Base-by-base conservation (phyloP, 306 rosid genomes). In the Hippophae gyantsensis region DNA sequence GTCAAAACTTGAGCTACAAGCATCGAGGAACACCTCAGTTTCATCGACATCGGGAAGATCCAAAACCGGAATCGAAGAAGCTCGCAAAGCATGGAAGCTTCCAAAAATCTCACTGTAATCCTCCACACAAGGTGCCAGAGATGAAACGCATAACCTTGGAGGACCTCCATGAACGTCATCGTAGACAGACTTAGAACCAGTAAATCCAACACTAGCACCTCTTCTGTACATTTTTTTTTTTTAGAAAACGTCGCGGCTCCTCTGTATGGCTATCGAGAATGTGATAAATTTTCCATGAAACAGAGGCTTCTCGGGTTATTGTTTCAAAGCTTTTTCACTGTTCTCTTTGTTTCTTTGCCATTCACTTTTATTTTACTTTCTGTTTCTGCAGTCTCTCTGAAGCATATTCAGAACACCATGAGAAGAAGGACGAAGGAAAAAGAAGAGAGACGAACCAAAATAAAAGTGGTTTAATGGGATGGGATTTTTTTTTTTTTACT, bases 31-130 rank as follows among this genome's bases (percentile, higher is more conserved):
- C 7, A 76, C 84, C 62, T 85, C 90, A 57, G 65, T 65, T 41
- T 72, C 85, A 46, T 90, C 87, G 56, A 76, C 80, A 59, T 69
- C 70, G 23, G 97, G 96, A 76, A 90, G 87, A 74, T 90, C 92
- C 68, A 90, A 64, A 23, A 82, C 85, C 66, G 97, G 97, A 67
- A 90, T 90, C 71, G 94, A 81, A 14, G 95, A 79, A 23, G 90
- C 84, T 65, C 92, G 97, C 9, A 81, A 71, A 8, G 83, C 70
- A 64, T 83, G 87, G 60, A 90, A 87, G 74, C 80, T 69, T 6
- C 90, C 74, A 51, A 90, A 90, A 76, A 90, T 90, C 87, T 87
- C 97, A 50, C 90, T 44, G 70, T 90, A 90, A 84, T 90, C 97
- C 72, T 90, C 97, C 44, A 78, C 66, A 13, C 97, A 87, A 6